Base-by-base conservation (phyloP, 257 asterid species). In the Primulina tabacum region DNA sequence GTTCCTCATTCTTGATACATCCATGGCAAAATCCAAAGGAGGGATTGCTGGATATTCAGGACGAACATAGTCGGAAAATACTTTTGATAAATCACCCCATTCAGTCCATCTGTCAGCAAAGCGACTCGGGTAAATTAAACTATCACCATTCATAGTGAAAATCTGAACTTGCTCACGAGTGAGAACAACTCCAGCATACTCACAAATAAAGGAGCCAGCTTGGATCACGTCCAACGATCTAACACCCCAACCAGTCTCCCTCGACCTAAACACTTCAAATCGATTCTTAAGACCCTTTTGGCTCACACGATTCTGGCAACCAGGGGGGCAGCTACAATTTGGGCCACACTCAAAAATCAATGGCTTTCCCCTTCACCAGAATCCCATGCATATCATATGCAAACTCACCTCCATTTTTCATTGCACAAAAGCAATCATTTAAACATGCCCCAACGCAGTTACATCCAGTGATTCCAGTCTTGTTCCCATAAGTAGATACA, bases 181-280 rank as follows among this genome's bases (percentile, higher is more conserved):
- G 67, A 90, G 92, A 71, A 83, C 87, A 58, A 90, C 87, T 57
- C 97, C 97, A 2, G 96, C 65, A 65, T 82, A 89, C 82, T 89
- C 96, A 73, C 95, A 85, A 34, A 89, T 82, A 77, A 89, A 91
- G 18, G 95, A 81, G 34, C 96, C 97, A 64, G 96, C 97, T 69
- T 83, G 95, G 69, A 91, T 87, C 81, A 89, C 68, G 75, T 91
- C 95, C 76, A 91, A 66, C 6, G 96, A 86, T 75, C 97, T 84
- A 71, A 91, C 90, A 20, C 96, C 96, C 97, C 97, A 91, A 52
- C 90, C 89, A 30, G 97, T 91, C 75, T 86, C 96, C 69, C 80
- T 84, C 2, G 97, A 91, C 77, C 97, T 88, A 72, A 89, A 91
- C 75, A 91, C 90, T 75, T 91, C 97, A 66, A 91, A 78, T 30